Evolutionary conservation across 768 basidiomycete species (phyloP).

Genomic region (Suillus subalutaceus): DNA sequence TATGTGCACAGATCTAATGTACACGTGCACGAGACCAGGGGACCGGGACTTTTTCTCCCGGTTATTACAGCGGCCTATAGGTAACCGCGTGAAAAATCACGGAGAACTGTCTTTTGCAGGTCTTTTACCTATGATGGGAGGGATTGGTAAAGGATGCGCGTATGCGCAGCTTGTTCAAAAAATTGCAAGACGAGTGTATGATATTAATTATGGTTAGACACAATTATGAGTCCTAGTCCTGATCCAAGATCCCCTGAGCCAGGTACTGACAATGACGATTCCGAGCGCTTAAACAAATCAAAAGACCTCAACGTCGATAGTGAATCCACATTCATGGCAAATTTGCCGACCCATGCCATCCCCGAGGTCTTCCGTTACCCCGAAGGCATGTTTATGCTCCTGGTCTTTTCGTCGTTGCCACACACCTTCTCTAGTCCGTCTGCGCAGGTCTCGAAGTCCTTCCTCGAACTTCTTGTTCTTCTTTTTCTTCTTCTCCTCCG

Average conservation of each 20-base stretch:
- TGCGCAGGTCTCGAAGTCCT: slow-evolving; percentile 79
- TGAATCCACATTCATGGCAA: slow-evolving; percentile 90
- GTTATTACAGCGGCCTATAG: background rate
- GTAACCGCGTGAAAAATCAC: background rate
- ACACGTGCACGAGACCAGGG: too few species aligned
- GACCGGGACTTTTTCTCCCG: background rate
- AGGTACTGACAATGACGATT: background rate
- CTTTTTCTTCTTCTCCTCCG: slow-evolving; percentile 82
- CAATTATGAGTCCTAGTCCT: background rate
- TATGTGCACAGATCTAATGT: too few species aligned
- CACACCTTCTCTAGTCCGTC: slow-evolving; percentile 83
- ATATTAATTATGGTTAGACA: background rate
- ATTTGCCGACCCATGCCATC: slow-evolving; percentile 68
- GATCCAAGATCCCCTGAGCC: background rate
- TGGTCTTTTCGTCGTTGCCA: slow-evolving; percentile 88
- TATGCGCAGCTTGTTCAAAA: background rate
- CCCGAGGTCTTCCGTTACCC: slow-evolving; percentile 52
- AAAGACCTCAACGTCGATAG: slow-evolving; percentile 85
- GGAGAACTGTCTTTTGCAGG: background rate
- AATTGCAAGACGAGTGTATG: background rate
- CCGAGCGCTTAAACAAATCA: slow-evolving; percentile 30
- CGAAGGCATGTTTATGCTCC: slow-evolving; percentile 88
- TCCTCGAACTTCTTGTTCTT: slow-evolving; percentile 96
- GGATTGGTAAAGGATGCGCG: background rate
- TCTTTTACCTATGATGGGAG: background rate